A percentile compares a stretch with the other conserved stretches of the same genome.
Conservation (phyloP, 176 grass and related monocot species). For the Stipa capillata region DNA sequence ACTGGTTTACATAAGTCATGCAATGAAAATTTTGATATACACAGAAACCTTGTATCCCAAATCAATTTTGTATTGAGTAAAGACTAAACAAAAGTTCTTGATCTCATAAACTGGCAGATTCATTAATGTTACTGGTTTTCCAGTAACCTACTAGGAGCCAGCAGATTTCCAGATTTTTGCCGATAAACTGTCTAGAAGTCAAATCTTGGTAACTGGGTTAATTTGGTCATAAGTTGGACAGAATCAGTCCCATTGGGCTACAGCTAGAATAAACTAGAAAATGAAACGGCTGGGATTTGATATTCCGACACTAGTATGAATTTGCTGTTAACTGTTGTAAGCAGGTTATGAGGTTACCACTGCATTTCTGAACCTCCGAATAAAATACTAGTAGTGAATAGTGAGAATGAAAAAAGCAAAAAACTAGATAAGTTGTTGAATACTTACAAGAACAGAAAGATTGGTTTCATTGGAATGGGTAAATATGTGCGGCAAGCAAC, state of each 20-base stretch:
- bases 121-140: neutral
- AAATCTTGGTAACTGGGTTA: neutral
- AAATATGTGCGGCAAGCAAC: slow-evolving; percentile 61
- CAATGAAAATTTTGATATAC: neutral
- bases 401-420: neutral
- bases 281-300: neutral
- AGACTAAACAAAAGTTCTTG: neutral
- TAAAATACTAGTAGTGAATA: neutral
- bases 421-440: neutral
- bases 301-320: neutral
- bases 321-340: neutral
- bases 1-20: neutral
- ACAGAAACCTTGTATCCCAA: neutral
- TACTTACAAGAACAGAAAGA: slow-evolving; percentile 53
- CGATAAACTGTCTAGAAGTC: neutral
- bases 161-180: neutral
- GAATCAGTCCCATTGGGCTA: neutral
- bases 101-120: neutral
- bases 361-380: neutral
- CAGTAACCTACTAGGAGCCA: neutral
- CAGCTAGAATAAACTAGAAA: neutral
- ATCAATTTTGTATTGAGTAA: neutral
- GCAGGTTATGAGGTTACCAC: neutral
- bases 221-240: neutral
- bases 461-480: slow-evolving; percentile 54